Percentiles rank a stretch among this genome's conserved stretches.
Conservation (phyloP, 73 alveolate genomes). For the Paramecium sexaurelia region DNA sequence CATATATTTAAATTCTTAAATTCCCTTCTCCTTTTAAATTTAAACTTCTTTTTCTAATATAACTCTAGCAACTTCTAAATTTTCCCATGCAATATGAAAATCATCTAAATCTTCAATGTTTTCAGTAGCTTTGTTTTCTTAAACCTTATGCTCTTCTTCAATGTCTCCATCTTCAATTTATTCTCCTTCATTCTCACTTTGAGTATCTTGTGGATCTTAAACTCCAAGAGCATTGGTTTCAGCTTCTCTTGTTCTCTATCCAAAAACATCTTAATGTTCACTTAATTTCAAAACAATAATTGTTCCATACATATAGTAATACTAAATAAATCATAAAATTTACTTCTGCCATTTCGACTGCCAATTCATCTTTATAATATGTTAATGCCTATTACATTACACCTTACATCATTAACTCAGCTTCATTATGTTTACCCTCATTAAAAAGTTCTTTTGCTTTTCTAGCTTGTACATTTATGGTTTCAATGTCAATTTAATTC, state of each 20-base stretch:
- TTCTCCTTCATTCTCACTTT: not conserved
- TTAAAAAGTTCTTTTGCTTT: constrained; percentile 8
- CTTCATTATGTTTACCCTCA: constrained; percentile 38
- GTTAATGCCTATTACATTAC: constrained; percentile 34
- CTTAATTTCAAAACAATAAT: not conserved
- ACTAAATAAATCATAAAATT: not conserved
- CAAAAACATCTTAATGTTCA: constrained; percentile 38
- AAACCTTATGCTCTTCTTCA: constrained; percentile 2
- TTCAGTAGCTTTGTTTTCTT: not conserved
- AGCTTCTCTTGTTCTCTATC: constrained; percentile 44
- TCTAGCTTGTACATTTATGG: not conserved
- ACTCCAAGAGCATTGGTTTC: constrained; percentile 36
- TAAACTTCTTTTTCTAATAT: not conserved
- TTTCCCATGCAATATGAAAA: constrained; percentile 54
- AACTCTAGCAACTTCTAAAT: constrained; percentile 34
- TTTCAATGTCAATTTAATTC: not conserved
- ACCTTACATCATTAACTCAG: not conserved
- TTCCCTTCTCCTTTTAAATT: not conserved
- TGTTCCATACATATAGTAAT: constrained; percentile 29
- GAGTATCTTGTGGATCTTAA: not conserved
- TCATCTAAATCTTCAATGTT: constrained; percentile 40
- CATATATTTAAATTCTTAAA: not conserved
- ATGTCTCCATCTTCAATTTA: not conserved
- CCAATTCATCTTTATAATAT: constrained; percentile 16
- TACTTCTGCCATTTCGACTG: constrained; percentile 60